These are phyloP conservation scores for Eucalyptus cloeziana DNA, from an alignment of 345 rosid genomes.

Conservation along the genomic window DNA sequence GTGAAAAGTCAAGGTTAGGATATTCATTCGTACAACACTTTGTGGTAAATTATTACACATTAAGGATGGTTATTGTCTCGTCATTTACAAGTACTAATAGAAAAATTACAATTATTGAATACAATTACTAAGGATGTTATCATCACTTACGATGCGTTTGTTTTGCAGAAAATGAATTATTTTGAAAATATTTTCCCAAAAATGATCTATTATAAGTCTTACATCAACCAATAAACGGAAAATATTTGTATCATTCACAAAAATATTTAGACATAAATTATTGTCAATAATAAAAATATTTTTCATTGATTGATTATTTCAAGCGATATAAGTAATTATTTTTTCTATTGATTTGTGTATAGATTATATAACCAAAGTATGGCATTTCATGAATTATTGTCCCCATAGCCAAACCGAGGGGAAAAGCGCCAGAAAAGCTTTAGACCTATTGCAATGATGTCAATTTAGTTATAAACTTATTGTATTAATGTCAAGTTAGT, in stretches of 20 bases:
- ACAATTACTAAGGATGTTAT: neutral
- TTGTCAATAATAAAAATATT: neutral
- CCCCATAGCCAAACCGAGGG: neutral
- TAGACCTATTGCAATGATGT: neutral
- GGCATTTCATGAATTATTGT: neutral
- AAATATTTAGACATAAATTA: neutral
- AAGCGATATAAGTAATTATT: neutral
- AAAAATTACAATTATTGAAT: neutral
- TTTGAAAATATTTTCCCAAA: neutral
- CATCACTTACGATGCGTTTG: neutral
- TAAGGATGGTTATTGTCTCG: neutral
- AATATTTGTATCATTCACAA: rapidly evolving
- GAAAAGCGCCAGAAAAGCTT: neutral
- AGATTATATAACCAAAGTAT: neutral
- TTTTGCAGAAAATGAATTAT: neutral
- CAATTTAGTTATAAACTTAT: no score
- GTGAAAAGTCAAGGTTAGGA: neutral
- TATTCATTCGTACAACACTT: neutral
- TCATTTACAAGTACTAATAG: neutral
- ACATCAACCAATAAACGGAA: neutral
- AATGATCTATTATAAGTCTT: neutral
- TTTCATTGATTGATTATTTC: neutral
- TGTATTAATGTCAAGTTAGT: no score
- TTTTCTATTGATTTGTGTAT: neutral
- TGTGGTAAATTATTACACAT: neutral